Evolutionary conservation across 2,329 filamentous ascomycete genomes (phyloP), one percentile per base, ranked within the genome.

Genomic region (Coccinonectria pachysandricola): DNA sequence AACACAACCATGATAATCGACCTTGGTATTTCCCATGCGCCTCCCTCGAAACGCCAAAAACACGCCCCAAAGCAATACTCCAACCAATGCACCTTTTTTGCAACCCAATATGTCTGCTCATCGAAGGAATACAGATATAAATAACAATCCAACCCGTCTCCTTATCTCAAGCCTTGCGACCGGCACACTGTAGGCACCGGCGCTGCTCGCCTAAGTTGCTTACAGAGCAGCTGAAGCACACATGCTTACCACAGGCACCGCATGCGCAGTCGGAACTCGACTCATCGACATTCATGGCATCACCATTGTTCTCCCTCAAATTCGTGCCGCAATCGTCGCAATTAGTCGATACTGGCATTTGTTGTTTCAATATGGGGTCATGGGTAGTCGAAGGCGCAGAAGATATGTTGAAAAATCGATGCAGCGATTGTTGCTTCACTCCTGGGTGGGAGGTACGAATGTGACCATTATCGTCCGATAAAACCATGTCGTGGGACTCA

Each of bases 401-500:
- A 2, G 56, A 60, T 9, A 76, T 58, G n/a, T 62, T 60, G 71
- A 71, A 79, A 52, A 76, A 78, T 20, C 57, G 66, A 47, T 77
- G 71, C 0, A 78, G 55, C 0, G 66, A 73, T 4, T 60, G 55
- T 45, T 76, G 71, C 10, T 31, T 37, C 7, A 30, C 24, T 12
- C 40, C 19, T 8, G 42, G 21, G 11, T 10, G 31, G 10, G 29
- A 4, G 12, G 19, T 23, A n/a, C n/a, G n/a, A n/a, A n/a, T n/a
- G n/a, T n/a, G n/a, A n/a, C n/a, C n/a, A n/a, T n/a, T n/a, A n/a
- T n/a, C n/a, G n/a, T n/a, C n/a, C n/a, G n/a, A n/a, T n/a, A n/a
- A n/a, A n/a, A n/a, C n/a, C n/a, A n/a, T n/a, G n/a, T n/a, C n/a
- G n/a, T n/a, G n/a, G n/a, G n/a, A n/a, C n/a, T n/a, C n/a, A n/a